phyloP scores from a whole-genome alignment of 805 yeast genomes.

The Hanseniaspora valbyensis region DNA sequence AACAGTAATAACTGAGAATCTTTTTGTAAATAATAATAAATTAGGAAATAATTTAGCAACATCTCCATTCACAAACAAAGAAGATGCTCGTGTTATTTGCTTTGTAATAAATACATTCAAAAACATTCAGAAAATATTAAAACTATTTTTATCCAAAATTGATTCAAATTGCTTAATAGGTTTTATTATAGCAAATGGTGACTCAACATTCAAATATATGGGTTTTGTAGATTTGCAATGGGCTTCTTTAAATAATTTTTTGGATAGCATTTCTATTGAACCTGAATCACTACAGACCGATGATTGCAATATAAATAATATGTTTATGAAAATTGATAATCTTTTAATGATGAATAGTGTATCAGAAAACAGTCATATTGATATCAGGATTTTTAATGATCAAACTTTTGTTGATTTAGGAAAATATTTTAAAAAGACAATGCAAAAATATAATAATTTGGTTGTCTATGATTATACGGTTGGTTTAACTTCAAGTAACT shows the following conservation, averaged over 20 bases:
- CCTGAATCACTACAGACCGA: background rate
- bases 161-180: constrained; percentile 37
- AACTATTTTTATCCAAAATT: constrained; percentile 25
- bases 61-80: background rate
- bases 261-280: background rate
- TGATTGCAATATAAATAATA: background rate
- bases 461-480: constrained; percentile 2
- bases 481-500: background rate
- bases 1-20: background rate
- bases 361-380: background rate
- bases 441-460: background rate
- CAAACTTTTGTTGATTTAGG: background rate
- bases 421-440: background rate
- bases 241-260: constrained; percentile 40
- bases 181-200: constrained; percentile 38
- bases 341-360: constrained; percentile 7
- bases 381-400: constrained; percentile 10
- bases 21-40: background rate
- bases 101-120: constrained; percentile 21
- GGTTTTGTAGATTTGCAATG: constrained; percentile 38
- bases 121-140: constrained; percentile 24
- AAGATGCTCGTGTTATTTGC: background rate
- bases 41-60: background rate
- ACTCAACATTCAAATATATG: constrained; percentile 31
- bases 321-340: constrained; percentile 2